A percentile compares a stretch with the other conserved stretches of the same genome.
Conservation (phyloP, 768 basidiomycete genomes). For the Heimioporus sp. region DNA sequence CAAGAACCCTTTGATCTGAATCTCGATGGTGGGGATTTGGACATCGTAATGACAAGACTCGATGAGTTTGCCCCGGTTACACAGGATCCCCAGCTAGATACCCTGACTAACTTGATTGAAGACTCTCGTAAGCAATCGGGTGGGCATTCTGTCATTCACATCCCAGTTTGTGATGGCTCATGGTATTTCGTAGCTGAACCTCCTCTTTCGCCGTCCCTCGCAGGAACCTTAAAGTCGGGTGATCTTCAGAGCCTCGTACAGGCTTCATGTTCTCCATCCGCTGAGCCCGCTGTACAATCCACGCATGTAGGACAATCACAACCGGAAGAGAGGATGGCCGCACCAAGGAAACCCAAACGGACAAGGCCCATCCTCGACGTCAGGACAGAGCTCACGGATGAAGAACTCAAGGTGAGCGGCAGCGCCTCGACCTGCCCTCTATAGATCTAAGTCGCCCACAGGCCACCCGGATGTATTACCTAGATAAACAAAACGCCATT, state of each 20-base stretch:
- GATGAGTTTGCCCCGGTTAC: neutral
- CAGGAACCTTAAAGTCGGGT: conserved; percentile 2
- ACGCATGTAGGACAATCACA: neutral
- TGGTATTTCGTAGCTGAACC: conserved; percentile 1
- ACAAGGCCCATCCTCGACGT: conserved; percentile 61
- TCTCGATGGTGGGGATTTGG: conserved; percentile 17
- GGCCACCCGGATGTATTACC: conserved; percentile 65
- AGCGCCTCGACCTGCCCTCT: neutral
- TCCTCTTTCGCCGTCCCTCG: conserved; percentile 1
- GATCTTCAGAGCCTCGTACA: neutral
- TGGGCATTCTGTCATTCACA: conserved; percentile 1
- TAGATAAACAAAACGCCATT: conserved; percentile 56
- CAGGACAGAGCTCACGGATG: conserved; percentile 78
- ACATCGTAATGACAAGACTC: conserved; percentile 22
- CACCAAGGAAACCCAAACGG: conserved; percentile 45
- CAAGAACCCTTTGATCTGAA: conserved; percentile 17
- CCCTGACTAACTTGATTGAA: neutral
- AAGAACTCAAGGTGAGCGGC: conserved; percentile 64
- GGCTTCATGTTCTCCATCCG: conserved; percentile 2
- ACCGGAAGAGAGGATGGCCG: neutral
- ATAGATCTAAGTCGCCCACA: conserved; percentile 21
- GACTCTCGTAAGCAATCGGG: conserved; percentile 1
- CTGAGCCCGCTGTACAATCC: neutral
- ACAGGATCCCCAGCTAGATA: neutral
- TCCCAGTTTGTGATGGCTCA: neutral